Percentiles rank a stretch among this genome's conserved stretches.
phyloP scores from a whole-genome alignment of 371 early-diverging fungal genomes.

The Mucor lusitanicus region DNA sequence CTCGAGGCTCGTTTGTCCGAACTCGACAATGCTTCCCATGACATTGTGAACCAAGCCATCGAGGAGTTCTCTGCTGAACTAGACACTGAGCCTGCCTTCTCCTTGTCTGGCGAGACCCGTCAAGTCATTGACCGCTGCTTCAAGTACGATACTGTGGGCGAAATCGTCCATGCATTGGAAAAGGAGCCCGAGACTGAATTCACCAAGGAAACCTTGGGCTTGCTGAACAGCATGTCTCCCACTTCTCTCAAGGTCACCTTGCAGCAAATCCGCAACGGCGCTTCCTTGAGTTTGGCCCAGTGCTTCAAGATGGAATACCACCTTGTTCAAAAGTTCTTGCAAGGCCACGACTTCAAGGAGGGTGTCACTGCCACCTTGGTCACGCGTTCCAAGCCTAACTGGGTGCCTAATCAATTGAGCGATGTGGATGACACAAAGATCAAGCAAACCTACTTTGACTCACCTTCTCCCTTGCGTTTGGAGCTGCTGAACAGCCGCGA shows the following conservation, averaged over 20 bases:
- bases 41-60: slow-evolving; percentile 86
- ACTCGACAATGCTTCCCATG: slow-evolving; percentile 74
- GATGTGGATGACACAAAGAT: slow-evolving; percentile 60
- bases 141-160: slow-evolving; percentile 76
- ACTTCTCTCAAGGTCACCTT: slow-evolving; percentile 90
- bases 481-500: slow-evolving; percentile 39
- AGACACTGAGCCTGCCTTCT: slow-evolving; percentile 25
- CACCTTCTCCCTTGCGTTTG: slow-evolving; percentile 33
- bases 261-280: slow-evolving; percentile 77
- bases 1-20: slow-evolving; percentile 86
- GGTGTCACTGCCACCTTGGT: slow-evolving; percentile 84
- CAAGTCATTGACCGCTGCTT: slow-evolving; percentile 88
- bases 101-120: slow-evolving; percentile 67
- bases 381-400: slow-evolving; percentile 65
- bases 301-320: slow-evolving; percentile 90
- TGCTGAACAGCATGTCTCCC: slow-evolving; percentile 77
- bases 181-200: slow-evolving; percentile 66
- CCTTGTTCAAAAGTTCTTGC: slow-evolving; percentile 77
- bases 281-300: slow-evolving; percentile 66
- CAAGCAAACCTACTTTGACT: slow-evolving; percentile 61
- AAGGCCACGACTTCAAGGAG: slow-evolving; percentile 84
- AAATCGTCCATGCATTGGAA: slow-evolving; percentile 81
- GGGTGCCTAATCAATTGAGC: slow-evolving; percentile 70
- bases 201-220: slow-evolving; percentile 70
- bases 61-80: slow-evolving; percentile 87